phyloP scores from a whole-genome alignment of 139 green algal genomes.

The Zygnema circumcarinatum region DNA sequence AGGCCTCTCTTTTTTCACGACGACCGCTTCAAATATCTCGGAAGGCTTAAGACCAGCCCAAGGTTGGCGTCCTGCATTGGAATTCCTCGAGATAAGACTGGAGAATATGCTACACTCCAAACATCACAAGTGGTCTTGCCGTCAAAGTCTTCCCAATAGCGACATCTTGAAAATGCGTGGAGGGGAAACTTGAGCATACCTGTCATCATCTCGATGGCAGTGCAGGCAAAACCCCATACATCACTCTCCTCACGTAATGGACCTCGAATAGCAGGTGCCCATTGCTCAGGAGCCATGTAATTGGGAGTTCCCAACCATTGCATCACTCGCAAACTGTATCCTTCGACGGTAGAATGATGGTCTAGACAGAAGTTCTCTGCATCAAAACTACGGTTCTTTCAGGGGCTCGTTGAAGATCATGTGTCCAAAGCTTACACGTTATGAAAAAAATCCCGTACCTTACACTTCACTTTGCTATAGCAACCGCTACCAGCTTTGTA shows the following conservation, averaged over 20 bases:
- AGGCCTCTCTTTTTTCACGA: not conserved
- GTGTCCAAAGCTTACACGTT: no score
- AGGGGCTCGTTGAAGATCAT: no score
- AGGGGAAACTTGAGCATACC: not conserved
- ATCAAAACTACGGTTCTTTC: no score
- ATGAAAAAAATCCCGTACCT: no score
- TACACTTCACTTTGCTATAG: no score
- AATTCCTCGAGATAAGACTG: not conserved
- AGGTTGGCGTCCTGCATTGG: not conserved
- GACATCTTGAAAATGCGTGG: no score
- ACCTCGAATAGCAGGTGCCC: constrained; percentile 7
- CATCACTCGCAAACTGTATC: no score
- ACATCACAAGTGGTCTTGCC: no score
- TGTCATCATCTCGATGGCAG: constrained; percentile 27
- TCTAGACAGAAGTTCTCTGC: no score
- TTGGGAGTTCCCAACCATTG: not conserved
- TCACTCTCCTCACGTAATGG: constrained; percentile 4
- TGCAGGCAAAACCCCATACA: constrained; percentile 7
- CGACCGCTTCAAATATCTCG: not conserved
- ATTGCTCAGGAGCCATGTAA: constrained; percentile 25
- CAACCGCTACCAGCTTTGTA: no score
- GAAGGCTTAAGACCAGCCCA: not conserved
- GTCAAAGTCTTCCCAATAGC: no score
- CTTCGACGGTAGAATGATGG: no score
- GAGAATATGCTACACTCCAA: not conserved